Evolutionary conservation across 2,329 filamentous ascomycete genomes (phyloP).

Genomic region (Exophiala phaeomuriformis): DNA sequence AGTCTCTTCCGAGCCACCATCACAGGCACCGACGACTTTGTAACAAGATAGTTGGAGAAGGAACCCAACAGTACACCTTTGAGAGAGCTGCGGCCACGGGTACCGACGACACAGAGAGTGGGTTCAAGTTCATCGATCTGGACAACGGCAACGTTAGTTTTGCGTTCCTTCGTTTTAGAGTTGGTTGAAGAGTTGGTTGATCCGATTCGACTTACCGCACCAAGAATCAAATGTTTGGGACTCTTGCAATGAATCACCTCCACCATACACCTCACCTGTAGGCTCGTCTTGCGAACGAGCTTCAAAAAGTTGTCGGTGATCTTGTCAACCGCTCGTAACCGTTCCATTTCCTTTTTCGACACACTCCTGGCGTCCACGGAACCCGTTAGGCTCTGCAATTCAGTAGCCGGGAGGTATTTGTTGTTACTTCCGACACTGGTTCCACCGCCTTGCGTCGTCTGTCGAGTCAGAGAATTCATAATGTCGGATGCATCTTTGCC

Average conservation of each 20-base stretch:
- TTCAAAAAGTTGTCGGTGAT: slow-evolving; percentile 81
- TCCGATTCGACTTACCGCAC: slow-evolving; percentile 73
- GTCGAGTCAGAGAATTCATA: slow-evolving; percentile 55
- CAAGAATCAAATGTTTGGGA: slow-evolving; percentile 89
- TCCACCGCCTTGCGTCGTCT: slow-evolving; percentile 33
- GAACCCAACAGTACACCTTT: slow-evolving; percentile 94
- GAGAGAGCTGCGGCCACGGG: slow-evolving; percentile 79
- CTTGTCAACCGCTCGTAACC: slow-evolving; percentile 69
- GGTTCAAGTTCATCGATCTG: slow-evolving; percentile 84
- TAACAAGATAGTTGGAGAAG: slow-evolving; percentile 95
- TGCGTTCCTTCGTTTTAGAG: background rate
- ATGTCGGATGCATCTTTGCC: slow-evolving; percentile 69
- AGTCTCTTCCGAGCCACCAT: slow-evolving; percentile 95
- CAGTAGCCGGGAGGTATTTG: slow-evolving; percentile 32
- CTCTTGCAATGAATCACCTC: slow-evolving; percentile 99
- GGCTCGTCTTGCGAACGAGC: slow-evolving; percentile 76
- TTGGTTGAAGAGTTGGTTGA: too few relatives aligned
- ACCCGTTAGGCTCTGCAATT: slow-evolving; percentile 37
- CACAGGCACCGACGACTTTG: slow-evolving; percentile 91
- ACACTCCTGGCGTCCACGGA: slow-evolving; percentile 46
- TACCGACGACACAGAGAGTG: slow-evolving; percentile 87
- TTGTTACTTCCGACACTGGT: slow-evolving; percentile 20
- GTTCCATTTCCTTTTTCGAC: slow-evolving; percentile 65
- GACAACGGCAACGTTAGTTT: slow-evolving; percentile 10
- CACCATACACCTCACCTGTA: slow-evolving; percentile 88